Conservation (phyloP, 495 filamentous ascomycete genomes). For the Gamarada debralockiae region DNA sequence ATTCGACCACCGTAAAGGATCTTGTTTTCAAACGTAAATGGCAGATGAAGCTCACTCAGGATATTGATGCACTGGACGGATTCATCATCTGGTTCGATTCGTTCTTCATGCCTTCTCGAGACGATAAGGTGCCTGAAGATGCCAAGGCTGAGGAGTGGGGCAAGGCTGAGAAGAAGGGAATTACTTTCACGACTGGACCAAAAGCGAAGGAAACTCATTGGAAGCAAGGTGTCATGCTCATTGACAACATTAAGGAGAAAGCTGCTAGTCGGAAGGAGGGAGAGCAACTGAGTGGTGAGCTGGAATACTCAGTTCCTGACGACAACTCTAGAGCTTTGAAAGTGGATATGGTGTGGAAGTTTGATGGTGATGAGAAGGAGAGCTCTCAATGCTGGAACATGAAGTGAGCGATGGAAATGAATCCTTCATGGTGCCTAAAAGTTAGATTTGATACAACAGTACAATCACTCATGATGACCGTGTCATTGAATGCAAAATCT, state of each 20-base stretch:
- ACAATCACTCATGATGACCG: too few species aligned
- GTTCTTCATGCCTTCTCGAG: slow-evolving; percentile 59
- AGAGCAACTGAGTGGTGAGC: slow-evolving; percentile 37
- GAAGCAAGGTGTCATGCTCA: slow-evolving; percentile 69
- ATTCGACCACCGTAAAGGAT: slow-evolving; percentile 52
- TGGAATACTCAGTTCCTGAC: slow-evolving; percentile 43
- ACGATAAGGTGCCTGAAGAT: slow-evolving; percentile 40
- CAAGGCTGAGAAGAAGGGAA: slow-evolving; percentile 36
- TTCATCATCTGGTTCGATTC: slow-evolving; percentile 79
- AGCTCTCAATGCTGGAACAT: slow-evolving; percentile 41
- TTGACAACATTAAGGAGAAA: slow-evolving; percentile 32
- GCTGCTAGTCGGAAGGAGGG: slow-evolving; percentile 26
- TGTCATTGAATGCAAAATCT: too few species aligned
- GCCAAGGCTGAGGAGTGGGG: slow-evolving; percentile 34
- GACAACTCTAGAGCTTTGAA: slow-evolving; percentile 44
- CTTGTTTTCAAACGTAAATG: slow-evolving; percentile 55
- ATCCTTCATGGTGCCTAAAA: too few species aligned
- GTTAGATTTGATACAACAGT: too few species aligned
- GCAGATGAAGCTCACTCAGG: slow-evolving; percentile 45
- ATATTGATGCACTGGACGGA: slow-evolving; percentile 62
- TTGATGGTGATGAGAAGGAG: slow-evolving; percentile 27
- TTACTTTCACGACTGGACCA: slow-evolving; percentile 76
- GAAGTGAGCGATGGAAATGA: slow-evolving; percentile 14
- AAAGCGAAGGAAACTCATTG: slow-evolving; percentile 78
- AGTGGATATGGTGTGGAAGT: slow-evolving; percentile 39